Percentiles rank a stretch among this genome's conserved stretches.
These are phyloP conservation scores for Lavandula angustifolia DNA, from an alignment of 257 asterid species.

Conservation along the genomic window DNA sequence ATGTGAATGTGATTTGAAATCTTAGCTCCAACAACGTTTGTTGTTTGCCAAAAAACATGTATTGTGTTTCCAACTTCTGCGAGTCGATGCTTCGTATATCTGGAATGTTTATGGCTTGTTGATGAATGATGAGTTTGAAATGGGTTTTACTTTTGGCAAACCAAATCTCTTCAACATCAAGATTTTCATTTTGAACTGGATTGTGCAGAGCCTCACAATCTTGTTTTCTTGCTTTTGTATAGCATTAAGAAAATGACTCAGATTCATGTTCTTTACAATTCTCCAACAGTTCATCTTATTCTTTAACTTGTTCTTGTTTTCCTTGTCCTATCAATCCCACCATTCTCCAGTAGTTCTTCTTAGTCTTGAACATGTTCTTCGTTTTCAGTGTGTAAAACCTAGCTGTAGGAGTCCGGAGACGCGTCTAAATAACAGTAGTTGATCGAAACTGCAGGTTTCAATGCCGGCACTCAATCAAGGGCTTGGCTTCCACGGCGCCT, in stretches of 20 bases:
- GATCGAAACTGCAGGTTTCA: slow-evolving; percentile 61
- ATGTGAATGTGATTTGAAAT: background rate
- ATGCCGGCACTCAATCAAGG: slow-evolving; percentile 81
- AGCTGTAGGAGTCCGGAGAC: background rate
- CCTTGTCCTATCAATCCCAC: background rate
- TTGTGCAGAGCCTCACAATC: background rate
- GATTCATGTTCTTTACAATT: slow-evolving; percentile 8
- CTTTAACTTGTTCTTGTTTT: background rate
- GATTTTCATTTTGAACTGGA: slow-evolving; percentile 9
- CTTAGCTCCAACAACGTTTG: background rate
- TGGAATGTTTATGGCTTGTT: slow-evolving; percentile 2
- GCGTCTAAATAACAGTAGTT: slow-evolving; percentile 3
- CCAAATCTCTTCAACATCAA: slow-evolving; percentile 9
- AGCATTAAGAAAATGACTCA: background rate
- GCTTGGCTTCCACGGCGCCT: slow-evolving; percentile 50
- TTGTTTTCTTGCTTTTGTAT: background rate
- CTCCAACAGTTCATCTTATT: slow-evolving; percentile 9
- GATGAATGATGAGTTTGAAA: slow-evolving; percentile 14
- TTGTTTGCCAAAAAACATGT: slow-evolving; percentile 15
- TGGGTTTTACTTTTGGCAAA: background rate
- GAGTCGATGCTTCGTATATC: background rate
- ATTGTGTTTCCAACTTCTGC: background rate
- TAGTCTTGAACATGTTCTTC: background rate
- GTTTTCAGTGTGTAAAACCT: background rate
- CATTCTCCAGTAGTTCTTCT: too few relatives aligned